Evolutionary conservation across 148 eudicot genomes (phyloP).

Genomic region (Chenopodium album): DNA sequence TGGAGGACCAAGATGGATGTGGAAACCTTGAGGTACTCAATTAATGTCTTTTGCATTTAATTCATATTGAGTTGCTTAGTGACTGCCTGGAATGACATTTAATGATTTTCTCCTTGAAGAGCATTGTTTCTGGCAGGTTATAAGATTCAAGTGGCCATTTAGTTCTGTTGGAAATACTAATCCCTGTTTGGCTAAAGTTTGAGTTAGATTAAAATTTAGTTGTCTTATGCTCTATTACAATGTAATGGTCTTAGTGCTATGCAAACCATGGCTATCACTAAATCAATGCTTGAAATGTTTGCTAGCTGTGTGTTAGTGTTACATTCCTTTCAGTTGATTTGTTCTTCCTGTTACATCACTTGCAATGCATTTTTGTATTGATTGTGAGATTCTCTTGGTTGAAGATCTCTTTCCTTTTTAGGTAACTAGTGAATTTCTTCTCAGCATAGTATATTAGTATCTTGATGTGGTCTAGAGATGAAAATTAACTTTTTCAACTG

Average conservation of each 20-base stretch:
- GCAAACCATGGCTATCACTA: neutral
- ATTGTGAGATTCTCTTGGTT: neutral
- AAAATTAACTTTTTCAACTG: neutral
- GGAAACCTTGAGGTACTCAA: constrained; percentile 75
- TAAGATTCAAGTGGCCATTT: neutral
- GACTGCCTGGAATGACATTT: neutral
- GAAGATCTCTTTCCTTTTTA: neutral
- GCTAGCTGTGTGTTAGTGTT: neutral
- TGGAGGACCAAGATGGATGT: constrained; percentile 74
- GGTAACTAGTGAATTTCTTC: neutral
- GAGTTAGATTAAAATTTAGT: neutral
- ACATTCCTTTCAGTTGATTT: neutral
- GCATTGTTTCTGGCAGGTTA: neutral
- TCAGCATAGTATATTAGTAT: neutral
- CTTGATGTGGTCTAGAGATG: too few species aligned
- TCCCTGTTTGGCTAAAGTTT: neutral
- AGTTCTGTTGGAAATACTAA: neutral
- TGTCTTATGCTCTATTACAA: neutral
- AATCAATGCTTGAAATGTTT: neutral
- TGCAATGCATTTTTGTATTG: neutral
- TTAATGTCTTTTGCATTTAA: neutral
- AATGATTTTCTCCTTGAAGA: neutral
- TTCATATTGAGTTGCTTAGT: neutral
- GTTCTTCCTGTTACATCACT: neutral
- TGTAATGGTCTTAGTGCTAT: neutral